Percentiles rank a stretch among this genome's conserved stretches.
phyloP scores from a whole-genome alignment of 768 basidiomycete species.

The Tricholoma matsutake region DNA sequence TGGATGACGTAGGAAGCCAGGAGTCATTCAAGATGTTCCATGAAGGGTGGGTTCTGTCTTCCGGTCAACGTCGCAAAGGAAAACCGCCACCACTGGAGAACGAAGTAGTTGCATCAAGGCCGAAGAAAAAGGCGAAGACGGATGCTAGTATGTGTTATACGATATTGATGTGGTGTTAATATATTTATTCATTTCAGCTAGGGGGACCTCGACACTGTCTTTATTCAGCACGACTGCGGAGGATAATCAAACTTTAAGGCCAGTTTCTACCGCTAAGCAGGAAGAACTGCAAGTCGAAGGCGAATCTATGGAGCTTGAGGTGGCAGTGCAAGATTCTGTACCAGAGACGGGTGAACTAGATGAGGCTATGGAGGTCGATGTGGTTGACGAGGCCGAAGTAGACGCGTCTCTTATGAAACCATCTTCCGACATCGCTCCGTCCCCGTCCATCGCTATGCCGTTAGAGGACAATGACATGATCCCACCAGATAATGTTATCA shows the following conservation, averaged over 20 bases:
- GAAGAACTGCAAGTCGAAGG: slow-evolving; percentile 2
- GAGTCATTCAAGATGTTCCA: slow-evolving; percentile 82
- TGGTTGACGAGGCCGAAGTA: background rate
- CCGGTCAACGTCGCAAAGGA: slow-evolving; percentile 65
- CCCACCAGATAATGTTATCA: slow-evolving; percentile 20
- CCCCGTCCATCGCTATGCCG: background rate
- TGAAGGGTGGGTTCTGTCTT: slow-evolving; percentile 82
- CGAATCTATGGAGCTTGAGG: background rate
- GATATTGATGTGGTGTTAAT: slow-evolving; percentile 2
- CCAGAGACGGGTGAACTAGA: background rate
- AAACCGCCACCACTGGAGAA: slow-evolving; percentile 42
- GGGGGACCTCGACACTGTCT: slow-evolving; percentile 43
- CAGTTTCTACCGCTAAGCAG: slow-evolving; percentile 23
- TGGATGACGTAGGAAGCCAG: slow-evolving; percentile 68
- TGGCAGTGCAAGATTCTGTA: background rate
- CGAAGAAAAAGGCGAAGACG: slow-evolving; percentile 52
- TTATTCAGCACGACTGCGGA: slow-evolving; percentile 44
- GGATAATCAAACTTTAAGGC: slow-evolving; percentile 40
- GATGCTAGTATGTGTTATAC: slow-evolving; percentile 28
- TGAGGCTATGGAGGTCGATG: slow-evolving; percentile 3
- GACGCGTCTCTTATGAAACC: background rate
- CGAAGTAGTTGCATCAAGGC: slow-evolving; percentile 40
- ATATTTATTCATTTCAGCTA: slow-evolving; percentile 1
- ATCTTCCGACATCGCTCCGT: background rate
- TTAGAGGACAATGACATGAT: slow-evolving; percentile 2